A percentile compares a stretch with the other conserved stretches of the same genome.
These are phyloP conservation scores for Hortiboletus campestris DNA, from an alignment of 768 basidiomycete genomes.

Conservation along the genomic window DNA sequence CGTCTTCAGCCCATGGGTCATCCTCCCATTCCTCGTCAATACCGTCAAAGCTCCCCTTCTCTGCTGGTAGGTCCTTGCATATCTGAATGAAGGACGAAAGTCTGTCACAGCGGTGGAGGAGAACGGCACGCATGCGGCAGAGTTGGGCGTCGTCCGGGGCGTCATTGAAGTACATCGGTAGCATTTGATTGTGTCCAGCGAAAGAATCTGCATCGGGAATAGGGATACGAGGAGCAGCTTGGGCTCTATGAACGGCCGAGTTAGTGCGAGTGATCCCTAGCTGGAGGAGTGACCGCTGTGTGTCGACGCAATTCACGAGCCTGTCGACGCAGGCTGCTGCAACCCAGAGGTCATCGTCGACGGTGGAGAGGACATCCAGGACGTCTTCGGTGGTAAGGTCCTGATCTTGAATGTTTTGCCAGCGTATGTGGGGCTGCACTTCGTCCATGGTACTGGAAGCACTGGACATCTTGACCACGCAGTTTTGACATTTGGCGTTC, in stretches of 20 bases:
- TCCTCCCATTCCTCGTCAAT: constrained; percentile 48
- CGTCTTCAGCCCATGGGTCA: constrained; percentile 66
- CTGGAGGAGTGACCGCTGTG: constrained; percentile 59
- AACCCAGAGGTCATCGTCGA: constrained; percentile 75
- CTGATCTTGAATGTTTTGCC: constrained; percentile 56
- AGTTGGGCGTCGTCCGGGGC: constrained; percentile 62
- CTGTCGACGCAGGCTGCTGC: constrained; percentile 72
- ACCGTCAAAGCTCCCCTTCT: constrained; percentile 27
- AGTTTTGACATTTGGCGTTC: not conserved
- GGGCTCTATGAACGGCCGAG: constrained; percentile 45
- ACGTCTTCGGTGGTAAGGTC: constrained; percentile 55
- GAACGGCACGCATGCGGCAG: constrained; percentile 60
- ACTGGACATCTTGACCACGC: no score
- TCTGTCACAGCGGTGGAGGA: constrained; percentile 67
- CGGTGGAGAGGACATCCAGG: constrained; percentile 43
- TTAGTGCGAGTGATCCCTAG: constrained; percentile 63
- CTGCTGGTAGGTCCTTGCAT: constrained; percentile 39
- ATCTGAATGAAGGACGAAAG: constrained; percentile 73
- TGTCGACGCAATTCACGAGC: constrained; percentile 51
- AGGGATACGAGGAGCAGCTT: constrained; percentile 34
- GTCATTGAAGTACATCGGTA: constrained; percentile 54
- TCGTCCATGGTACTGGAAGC: constrained; percentile 33
- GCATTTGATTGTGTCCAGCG: constrained; percentile 18
- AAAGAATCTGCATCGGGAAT: constrained; percentile 19
- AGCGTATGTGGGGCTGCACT: constrained; percentile 43